Percentiles rank a stretch among this genome's conserved stretches.
Evolutionary conservation across 179 eudicot species (phyloP).

Genomic region (Drosera spatulata): DNA sequence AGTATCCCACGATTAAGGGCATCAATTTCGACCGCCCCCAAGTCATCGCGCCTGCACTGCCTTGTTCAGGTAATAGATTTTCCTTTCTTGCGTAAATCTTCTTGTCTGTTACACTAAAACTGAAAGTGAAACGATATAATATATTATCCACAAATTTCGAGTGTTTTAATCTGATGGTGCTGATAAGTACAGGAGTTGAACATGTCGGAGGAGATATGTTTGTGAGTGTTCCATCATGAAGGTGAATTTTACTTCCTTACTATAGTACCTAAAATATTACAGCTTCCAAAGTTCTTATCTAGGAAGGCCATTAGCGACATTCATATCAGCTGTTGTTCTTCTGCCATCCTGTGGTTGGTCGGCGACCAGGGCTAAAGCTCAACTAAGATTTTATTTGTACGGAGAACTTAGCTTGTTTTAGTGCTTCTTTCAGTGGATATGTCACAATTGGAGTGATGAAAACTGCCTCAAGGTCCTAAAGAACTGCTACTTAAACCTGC

Average conservation of each 20-base stretch:
- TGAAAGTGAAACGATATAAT: background rate
- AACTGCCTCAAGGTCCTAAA: constrained; percentile 25
- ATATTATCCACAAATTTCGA: background rate
- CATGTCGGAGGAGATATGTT: background rate
- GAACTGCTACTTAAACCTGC: constrained; percentile 25
- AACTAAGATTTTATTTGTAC: background rate
- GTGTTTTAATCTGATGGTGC: background rate
- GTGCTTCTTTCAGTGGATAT: constrained; percentile 19
- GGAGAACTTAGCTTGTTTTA: too few relatives aligned
- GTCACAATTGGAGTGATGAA: constrained; percentile 21
- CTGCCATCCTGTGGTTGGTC: too few relatives aligned
- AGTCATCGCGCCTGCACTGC: background rate
- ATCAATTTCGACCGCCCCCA: background rate
- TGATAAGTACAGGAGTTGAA: background rate
- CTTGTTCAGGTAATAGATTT: background rate
- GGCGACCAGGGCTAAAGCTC: background rate
- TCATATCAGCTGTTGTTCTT: too few relatives aligned
- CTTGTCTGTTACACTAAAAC: background rate
- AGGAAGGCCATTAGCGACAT: background rate
- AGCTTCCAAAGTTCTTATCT: background rate
- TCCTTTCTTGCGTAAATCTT: too few relatives aligned
- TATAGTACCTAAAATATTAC: background rate
- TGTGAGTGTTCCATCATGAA: constrained; percentile 5
- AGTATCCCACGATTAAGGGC: too few relatives aligned
- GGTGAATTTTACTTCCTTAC: background rate